Conservation (phyloP, 805 yeast species). For the Suhomyces pyralidae region DNA sequence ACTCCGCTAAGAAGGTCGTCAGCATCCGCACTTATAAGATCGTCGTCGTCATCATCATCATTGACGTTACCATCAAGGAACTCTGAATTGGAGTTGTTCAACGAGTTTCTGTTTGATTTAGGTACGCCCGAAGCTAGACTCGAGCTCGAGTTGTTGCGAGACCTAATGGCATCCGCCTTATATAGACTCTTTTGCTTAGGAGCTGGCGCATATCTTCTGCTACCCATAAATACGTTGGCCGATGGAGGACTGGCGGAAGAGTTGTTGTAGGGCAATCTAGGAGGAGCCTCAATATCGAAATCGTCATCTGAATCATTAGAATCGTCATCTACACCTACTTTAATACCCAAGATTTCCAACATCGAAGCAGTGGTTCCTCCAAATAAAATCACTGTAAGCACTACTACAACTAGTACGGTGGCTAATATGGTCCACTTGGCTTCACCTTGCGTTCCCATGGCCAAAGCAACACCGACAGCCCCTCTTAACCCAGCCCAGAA, state of each 20-base stretch:
- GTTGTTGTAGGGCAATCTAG: conserved; percentile 34
- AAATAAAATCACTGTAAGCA: conserved; percentile 88
- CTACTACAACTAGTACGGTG: conserved; percentile 94
- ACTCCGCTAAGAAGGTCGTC: conserved; percentile 33
- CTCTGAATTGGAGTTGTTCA: conserved; percentile 6
- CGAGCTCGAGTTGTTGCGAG: conserved; percentile 30
- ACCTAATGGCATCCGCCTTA: conserved; percentile 21
- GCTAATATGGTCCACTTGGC: conserved; percentile 85
- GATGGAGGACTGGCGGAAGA: conserved; percentile 4
- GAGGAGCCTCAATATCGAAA: conserved; percentile 83
- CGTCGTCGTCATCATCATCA: conserved; percentile 20
- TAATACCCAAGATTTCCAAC: conserved; percentile 91
- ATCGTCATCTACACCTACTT: conserved; percentile 86
- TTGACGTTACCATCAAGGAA: conserved; percentile 4
- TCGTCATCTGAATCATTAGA: conserved; percentile 81
- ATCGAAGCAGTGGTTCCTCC: conserved; percentile 99
- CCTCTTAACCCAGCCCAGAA: conserved; percentile 99
- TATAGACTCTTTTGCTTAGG: conserved; percentile 11
- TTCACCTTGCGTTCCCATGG: conserved; percentile 96
- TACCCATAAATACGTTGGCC: conserved; percentile 17
- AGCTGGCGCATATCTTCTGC: conserved; percentile 18
- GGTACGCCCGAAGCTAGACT: conserved; percentile 19
- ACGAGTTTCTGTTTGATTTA: conserved; percentile 6
- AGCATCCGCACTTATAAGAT: conserved; percentile 29
- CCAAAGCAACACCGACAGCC: conserved; percentile 98